phyloP scores from a whole-genome alignment of 352 stramenopile species.

The Peronosclerospora sorghi region DNA sequence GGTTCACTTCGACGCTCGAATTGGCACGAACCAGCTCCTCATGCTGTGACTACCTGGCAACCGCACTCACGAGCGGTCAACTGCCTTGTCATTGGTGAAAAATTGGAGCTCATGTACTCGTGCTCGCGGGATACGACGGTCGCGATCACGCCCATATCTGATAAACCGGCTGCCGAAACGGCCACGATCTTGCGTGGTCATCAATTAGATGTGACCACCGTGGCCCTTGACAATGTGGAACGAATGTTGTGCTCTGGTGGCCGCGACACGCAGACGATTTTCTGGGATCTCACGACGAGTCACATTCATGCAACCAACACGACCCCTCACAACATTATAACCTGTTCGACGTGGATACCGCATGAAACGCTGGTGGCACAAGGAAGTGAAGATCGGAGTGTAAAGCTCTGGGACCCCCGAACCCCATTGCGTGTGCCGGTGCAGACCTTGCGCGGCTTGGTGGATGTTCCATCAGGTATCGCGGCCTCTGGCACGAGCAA shows the following conservation, averaged over 20 bases:
- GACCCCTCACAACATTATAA: constrained; percentile 76
- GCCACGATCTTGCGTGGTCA: constrained; percentile 31
- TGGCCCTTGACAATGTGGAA: constrained; percentile 43
- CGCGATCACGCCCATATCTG: constrained; percentile 25
- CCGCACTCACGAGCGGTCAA: constrained; percentile 55
- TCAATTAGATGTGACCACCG: constrained; percentile 29
- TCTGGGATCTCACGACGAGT: background rate
- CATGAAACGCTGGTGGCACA: constrained; percentile 48
- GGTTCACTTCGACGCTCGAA: constrained; percentile 37
- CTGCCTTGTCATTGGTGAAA: constrained; percentile 31
- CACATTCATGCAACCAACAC: constrained; percentile 46
- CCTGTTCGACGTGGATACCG: constrained; percentile 74
- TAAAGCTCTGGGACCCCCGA: constrained; percentile 73
- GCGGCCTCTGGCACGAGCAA: constrained; percentile 18
- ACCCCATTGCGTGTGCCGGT: constrained; percentile 31
- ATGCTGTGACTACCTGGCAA: constrained; percentile 28
- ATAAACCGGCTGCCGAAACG: constrained; percentile 14
- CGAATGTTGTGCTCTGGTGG: constrained; percentile 60
- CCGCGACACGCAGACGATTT: constrained; percentile 56
- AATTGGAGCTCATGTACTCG: constrained; percentile 44
- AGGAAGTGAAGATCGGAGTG: constrained; percentile 68
- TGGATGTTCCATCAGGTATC: constrained; percentile 74
- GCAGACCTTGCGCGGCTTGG: constrained; percentile 53
- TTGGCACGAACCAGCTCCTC: constrained; percentile 14
- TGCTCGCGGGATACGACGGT: constrained; percentile 72